Conservation (phyloP, 306 rosid species). For the Urtica urens region DNA sequence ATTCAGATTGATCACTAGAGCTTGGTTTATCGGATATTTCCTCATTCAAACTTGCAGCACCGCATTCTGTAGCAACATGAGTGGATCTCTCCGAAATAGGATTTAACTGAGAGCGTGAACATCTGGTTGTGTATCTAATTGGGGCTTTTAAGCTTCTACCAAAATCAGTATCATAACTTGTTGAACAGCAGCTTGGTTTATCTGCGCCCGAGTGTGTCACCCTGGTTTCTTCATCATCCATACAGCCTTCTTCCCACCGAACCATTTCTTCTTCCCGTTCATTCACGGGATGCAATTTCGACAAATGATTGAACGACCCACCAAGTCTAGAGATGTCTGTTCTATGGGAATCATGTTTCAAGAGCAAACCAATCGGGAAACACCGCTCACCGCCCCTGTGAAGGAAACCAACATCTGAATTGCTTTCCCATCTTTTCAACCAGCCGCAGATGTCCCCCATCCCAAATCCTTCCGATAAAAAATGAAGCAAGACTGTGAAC, state of each 20-base stretch:
- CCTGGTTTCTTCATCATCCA: slow-evolving; percentile 73
- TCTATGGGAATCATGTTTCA: slow-evolving; percentile 55
- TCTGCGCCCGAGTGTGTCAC: slow-evolving; percentile 68
- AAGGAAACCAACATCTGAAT: slow-evolving; percentile 73
- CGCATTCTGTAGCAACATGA: slow-evolving; percentile 78
- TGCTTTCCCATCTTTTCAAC: slow-evolving; percentile 60
- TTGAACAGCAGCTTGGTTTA: slow-evolving; percentile 95
- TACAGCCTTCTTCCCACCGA: slow-evolving; percentile 90
- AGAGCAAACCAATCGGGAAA: slow-evolving; percentile 61
- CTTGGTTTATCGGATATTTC: slow-evolving; percentile 85
- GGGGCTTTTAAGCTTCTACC: slow-evolving; percentile 58
- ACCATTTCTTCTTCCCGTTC: slow-evolving; percentile 61
- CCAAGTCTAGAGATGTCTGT: slow-evolving; percentile 83
- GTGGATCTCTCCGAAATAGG: slow-evolving; percentile 72
- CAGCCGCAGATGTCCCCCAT: slow-evolving; percentile 58
- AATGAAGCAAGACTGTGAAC: slow-evolving; percentile 79
- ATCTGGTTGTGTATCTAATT: slow-evolving; percentile 42
- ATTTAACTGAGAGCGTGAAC: slow-evolving; percentile 55
- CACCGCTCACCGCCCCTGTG: slow-evolving; percentile 88
- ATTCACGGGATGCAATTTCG: slow-evolving; percentile 41
- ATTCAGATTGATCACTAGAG: slow-evolving; percentile 75
- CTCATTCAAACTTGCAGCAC: slow-evolving; percentile 65
- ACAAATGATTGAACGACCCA: slow-evolving; percentile 74
- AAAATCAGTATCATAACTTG: slow-evolving; percentile 59
- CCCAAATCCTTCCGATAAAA: slow-evolving; percentile 92